A percentile compares a stretch with the other conserved stretches of the same genome.
Evolutionary conservation across 768 basidiomycete genomes (phyloP).

Genomic region (Boletus sp.): DNA sequence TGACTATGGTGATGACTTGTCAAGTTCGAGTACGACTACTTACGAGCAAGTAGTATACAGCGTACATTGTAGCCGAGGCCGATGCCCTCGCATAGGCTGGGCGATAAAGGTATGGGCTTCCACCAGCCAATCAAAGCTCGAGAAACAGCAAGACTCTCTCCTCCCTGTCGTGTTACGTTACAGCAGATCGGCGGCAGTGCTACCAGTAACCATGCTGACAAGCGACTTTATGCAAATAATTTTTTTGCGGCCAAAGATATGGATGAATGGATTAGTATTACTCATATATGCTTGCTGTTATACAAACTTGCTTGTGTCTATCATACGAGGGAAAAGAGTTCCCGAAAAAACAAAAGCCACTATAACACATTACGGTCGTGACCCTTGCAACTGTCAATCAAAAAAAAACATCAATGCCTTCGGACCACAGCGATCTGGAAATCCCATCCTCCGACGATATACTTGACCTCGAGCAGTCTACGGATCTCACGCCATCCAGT

Average conservation of each 20-base stretch:
- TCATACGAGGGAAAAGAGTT: not conserved
- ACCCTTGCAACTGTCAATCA: not conserved
- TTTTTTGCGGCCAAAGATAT: not conserved
- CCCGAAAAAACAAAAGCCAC: not conserved
- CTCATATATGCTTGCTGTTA: conserved; percentile 3
- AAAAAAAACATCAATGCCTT: conserved; percentile 45
- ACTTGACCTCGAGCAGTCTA: conserved; percentile 78
- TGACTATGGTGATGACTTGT: no score
- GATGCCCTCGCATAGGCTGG: no score
- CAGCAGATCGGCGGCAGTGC: no score
- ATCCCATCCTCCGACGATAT: conserved; percentile 82
- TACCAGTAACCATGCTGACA: no score
- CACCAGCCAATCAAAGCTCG: no score
- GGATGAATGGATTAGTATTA: not conserved
- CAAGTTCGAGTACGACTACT: no score
- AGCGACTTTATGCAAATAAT: no score
- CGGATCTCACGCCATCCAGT: conserved; percentile 83
- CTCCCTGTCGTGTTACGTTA: no score
- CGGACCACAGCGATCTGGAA: conserved; percentile 83
- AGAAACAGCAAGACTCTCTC: no score
- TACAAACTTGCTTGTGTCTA: conserved; percentile 12
- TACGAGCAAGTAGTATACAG: no score
- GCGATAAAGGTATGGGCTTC: no score
- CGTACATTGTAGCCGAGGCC: no score
- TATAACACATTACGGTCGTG: not conserved